These are phyloP conservation scores for Capsicum chinense DNA, from an alignment of 257 asterid species.

Conservation along the genomic window DNA sequence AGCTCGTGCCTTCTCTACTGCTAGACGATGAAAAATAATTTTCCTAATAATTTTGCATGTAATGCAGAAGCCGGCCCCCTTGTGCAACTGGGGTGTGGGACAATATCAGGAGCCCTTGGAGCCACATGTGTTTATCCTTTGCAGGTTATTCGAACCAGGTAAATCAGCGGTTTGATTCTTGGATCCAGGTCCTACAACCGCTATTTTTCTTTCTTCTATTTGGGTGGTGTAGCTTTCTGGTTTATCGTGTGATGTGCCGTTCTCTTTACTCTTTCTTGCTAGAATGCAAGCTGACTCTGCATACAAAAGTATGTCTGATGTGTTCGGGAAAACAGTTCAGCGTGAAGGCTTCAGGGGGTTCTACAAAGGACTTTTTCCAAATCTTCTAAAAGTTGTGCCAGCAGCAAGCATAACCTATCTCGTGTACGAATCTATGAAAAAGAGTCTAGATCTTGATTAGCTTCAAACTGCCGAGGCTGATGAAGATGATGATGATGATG, in stretches of 20 bases:
- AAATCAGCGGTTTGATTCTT: slow-evolving; percentile 32
- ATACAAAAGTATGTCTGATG: slow-evolving; percentile 71
- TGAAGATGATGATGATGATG: slow-evolving; percentile 31
- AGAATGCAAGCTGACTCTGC: slow-evolving; percentile 93
- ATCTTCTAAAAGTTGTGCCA: slow-evolving; percentile 92
- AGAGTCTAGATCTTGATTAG: slow-evolving; percentile 79
- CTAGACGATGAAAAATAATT: background rate
- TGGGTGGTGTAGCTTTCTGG: slow-evolving; percentile 16
- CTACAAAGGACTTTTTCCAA: slow-evolving; percentile 93
- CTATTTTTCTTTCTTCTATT: background rate
- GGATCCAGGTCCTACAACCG: background rate
- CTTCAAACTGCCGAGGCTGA: slow-evolving; percentile 38
- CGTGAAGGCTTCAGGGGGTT: slow-evolving; percentile 84
- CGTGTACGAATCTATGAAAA: slow-evolving; percentile 90
- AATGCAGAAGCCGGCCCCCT: slow-evolving; percentile 94
- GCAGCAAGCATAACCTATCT: slow-evolving; percentile 96
- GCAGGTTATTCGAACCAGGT: slow-evolving; percentile 99
- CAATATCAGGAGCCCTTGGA: slow-evolving; percentile 94
- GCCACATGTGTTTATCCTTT: slow-evolving; percentile 96
- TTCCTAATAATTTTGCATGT: slow-evolving; percentile 9
- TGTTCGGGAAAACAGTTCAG: slow-evolving; percentile 67
- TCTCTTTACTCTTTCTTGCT: slow-evolving; percentile 22
- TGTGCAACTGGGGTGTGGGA: slow-evolving; percentile 91
- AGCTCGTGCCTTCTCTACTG: slow-evolving; percentile 16
- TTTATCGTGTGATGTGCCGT: background rate